Conservation (phyloP, 257 asterid species). For the Solanum bulbocastanum region DNA sequence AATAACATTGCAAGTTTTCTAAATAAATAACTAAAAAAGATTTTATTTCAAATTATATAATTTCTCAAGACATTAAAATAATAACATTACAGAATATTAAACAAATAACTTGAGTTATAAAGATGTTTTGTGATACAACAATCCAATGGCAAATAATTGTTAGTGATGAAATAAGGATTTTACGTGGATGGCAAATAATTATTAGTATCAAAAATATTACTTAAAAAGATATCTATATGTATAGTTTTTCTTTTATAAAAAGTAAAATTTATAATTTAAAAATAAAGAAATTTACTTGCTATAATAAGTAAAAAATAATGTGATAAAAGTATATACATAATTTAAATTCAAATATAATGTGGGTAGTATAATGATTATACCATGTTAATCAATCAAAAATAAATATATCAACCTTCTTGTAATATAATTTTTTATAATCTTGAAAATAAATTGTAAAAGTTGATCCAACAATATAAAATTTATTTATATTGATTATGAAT, state of each 20-base stretch:
- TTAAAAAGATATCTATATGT: not conserved
- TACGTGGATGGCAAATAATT: not conserved
- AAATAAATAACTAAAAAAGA: too few species aligned
- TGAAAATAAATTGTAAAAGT: too few species aligned
- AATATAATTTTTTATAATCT: not conserved
- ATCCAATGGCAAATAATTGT: not conserved
- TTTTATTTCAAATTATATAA: too few species aligned
- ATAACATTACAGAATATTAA: not conserved
- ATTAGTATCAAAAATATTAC: not conserved
- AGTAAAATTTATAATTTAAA: too few species aligned
- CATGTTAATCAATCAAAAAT: not conserved
- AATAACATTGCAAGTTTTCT: too few species aligned
- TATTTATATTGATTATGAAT: too few species aligned
- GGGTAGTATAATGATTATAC: not conserved
- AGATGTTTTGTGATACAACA: not conserved
- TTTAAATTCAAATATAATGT: too few species aligned
- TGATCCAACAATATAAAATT: too few species aligned
- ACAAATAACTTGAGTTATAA: not conserved
- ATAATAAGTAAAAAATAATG: not conserved
- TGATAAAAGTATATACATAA: not conserved
- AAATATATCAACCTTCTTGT: not conserved
- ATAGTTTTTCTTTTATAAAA: not conserved
- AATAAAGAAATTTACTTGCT: too few species aligned
- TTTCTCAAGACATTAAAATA: too few species aligned
- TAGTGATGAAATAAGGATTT: not conserved